Base-by-base conservation (phyloP, 225 moss, liverwort and hornwort genomes). In the Ulota crispa region DNA sequence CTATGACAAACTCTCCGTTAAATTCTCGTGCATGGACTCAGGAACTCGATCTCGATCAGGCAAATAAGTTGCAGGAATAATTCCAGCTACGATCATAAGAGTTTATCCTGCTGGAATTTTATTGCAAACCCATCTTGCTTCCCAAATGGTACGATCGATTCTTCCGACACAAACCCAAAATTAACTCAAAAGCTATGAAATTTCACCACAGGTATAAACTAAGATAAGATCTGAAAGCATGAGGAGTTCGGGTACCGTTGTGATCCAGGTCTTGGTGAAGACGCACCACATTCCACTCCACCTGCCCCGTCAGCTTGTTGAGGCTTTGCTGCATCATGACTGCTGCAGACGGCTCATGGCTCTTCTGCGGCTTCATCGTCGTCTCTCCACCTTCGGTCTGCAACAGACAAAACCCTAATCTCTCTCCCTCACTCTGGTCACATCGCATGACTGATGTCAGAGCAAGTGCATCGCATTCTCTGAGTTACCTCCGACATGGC, bases 241-340 rank as follows among this genome's bases (percentile, higher is more conserved):
- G 55, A 78, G 32, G 42, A 78, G 32, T 31, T 60, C 36, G 36
- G 6, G 70, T 71, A 82, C 88, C 82, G 30, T 50, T 50, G 6
- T 60, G 34, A 60, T 80, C 83, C 54, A 75, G 83, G 19, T 77
- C 71, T 43, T 93, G 83, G 30, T 81, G 74, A 65, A 86, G 85
- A 41, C 80, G 69, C 80, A 95, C 87, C 54, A 95, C 93, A 52
- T 91, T 90, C 96, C 96, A 97, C 74, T 95, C 96, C 41, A 90
- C 85, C 72, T 83, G 81, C 19, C 95, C 96, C 1, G 92, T 97
- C 72, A 97, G 83, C 45, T 89, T 92, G 82, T 94, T 93, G 81
- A 95, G 72, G 70, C 90, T 85, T 82, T 95, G 95, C 88, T 93
- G 90, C 82, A 95, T 84, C 86, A 92, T 47, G 64, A 89, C 78